These are phyloP conservation scores for Wallacemonas sp. DNA, from an alignment of 208 protist genomes.

Conservation along the genomic window DNA sequence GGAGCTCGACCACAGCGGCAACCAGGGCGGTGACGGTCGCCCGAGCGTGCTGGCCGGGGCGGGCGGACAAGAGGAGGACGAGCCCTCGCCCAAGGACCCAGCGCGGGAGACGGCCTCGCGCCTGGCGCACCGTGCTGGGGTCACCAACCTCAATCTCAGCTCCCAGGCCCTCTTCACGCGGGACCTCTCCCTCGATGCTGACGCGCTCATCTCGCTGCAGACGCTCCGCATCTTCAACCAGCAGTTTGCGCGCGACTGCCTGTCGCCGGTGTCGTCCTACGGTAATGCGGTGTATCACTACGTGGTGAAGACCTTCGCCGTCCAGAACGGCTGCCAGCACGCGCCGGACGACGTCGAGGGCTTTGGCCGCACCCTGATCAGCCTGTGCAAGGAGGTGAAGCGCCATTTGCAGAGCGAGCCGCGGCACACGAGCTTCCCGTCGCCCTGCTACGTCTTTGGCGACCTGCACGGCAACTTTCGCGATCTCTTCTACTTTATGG, in stretches of 20 bases:
- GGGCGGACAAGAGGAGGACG: constrained; percentile 26
- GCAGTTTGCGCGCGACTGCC: constrained; percentile 47
- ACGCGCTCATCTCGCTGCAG: constrained; percentile 79
- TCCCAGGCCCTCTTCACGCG: constrained; percentile 47
- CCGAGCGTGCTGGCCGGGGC: constrained; percentile 25
- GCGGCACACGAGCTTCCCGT: constrained; percentile 60
- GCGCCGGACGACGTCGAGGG: constrained; percentile 72
- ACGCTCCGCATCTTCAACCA: constrained; percentile 79
- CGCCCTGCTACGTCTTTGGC: constrained; percentile 94
- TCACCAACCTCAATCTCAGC: constrained; percentile 45
- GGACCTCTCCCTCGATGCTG: constrained; percentile 70
- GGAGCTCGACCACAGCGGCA: constrained; percentile 8
- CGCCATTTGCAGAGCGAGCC: constrained; percentile 69
- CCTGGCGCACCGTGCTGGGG: constrained; percentile 51
- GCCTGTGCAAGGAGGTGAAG: constrained; percentile 76
- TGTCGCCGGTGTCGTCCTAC: constrained; percentile 72
- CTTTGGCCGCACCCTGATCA: constrained; percentile 83
- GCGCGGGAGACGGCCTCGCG: constrained; percentile 30
- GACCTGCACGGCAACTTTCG: constrained; percentile 95
- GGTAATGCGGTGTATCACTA: constrained; percentile 86
- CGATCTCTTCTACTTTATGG: constrained; percentile 94
- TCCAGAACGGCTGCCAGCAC: constrained; percentile 84
- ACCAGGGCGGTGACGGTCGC: constrained; percentile 5
- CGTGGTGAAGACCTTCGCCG: constrained; percentile 83
- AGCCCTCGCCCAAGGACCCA: constrained; percentile 44